A percentile compares a stretch with the other conserved stretches of the same genome.
Evolutionary conservation across 2,329 filamentous ascomycete genomes (phyloP).

Genomic region (Trichoderma sp.): DNA sequence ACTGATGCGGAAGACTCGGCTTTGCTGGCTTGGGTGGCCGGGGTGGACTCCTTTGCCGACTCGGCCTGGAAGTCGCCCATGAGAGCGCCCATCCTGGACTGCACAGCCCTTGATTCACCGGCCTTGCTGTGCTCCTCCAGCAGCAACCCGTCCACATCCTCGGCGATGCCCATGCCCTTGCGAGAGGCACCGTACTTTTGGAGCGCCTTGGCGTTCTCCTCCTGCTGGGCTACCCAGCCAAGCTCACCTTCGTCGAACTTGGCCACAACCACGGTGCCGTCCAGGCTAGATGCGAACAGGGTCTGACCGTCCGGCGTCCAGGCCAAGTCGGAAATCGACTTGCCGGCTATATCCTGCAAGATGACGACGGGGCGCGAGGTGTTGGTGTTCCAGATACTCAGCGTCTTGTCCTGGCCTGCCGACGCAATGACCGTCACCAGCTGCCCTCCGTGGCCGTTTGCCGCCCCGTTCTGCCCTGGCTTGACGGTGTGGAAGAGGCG

Average conservation of each 20-base stretch:
- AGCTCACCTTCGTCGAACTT: conserved; percentile 86
- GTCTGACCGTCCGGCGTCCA: conserved; percentile 93
- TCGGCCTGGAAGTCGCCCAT: conserved; percentile 79
- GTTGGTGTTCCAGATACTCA: conserved; percentile 98
- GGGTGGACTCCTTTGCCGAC: conserved; percentile 54
- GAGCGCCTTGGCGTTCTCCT: conserved; percentile 90
- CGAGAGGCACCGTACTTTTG: conserved; percentile 90
- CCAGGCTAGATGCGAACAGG: conserved; percentile 82
- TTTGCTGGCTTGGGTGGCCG: conserved; percentile 49
- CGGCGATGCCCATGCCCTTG: conserved; percentile 84
- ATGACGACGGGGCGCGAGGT: conserved; percentile 90
- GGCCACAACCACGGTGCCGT: conserved; percentile 81
- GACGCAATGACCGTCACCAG: conserved; percentile 93
- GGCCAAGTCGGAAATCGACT: conserved; percentile 90
- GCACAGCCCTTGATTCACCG: conserved; percentile 83
- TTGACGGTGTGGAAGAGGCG: conserved; percentile 78
- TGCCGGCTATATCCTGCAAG: conserved; percentile 82
- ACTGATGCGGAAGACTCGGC: conserved; percentile 21
- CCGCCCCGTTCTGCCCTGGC: conserved; percentile 56
- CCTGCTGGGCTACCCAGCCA: conserved; percentile 80
- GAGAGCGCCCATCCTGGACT: conserved; percentile 95
- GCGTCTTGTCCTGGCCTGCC: conserved; percentile 91
- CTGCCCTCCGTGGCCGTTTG: conserved; percentile 47
- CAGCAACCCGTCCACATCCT: conserved; percentile 85
- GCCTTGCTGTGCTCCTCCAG: conserved; percentile 92